Evolutionary conservation across 2,329 filamentous ascomycete species (phyloP).

Genomic region (Exophiala lecanii-corni): DNA sequence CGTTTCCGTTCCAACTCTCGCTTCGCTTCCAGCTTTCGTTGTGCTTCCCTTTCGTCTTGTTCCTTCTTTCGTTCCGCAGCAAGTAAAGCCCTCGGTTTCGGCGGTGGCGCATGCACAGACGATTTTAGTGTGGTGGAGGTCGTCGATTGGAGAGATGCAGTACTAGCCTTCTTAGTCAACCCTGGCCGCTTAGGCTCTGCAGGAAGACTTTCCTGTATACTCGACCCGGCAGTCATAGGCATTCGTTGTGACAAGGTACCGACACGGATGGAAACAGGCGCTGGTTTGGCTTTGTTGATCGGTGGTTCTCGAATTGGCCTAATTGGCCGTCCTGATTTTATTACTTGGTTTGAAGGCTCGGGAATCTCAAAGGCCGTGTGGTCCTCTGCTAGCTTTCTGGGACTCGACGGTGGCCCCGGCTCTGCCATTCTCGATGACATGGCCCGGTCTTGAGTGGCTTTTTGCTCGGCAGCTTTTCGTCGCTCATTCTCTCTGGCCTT

Average conservation of each 20-base stretch:
- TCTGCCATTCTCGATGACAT: conserved; percentile 30
- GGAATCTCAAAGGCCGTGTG: conserved; percentile 23
- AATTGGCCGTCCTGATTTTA: conserved; percentile 37
- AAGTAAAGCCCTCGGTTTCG: conserved; percentile 66
- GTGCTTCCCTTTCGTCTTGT: conserved; percentile 70
- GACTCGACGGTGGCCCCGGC: conserved; percentile 26
- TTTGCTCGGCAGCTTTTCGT: conserved; percentile 31
- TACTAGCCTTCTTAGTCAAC: conserved; percentile 62
- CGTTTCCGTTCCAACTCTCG: conserved; percentile 74
- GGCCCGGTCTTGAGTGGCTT: conserved; percentile 31
- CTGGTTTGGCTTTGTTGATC: conserved; percentile 39
- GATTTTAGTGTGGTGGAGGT: conserved; percentile 59
- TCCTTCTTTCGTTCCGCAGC: conserved; percentile 78
- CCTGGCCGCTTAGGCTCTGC: conserved; percentile 44
- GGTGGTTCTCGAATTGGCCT: conserved; percentile 40
- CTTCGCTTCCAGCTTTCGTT: conserved; percentile 76
- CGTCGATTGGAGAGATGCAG: conserved; percentile 36
- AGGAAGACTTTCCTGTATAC: conserved; percentile 54
- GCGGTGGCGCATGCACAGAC: conserved; percentile 57
- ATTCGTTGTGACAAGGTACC: conserved; percentile 46
- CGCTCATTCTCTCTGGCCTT: conserved; percentile 34
- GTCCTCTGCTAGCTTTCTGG: conserved; percentile 18
- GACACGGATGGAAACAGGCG: conserved; percentile 45
- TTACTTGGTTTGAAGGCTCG: conserved; percentile 31
- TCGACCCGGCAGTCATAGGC: conserved; percentile 50